Conservation (phyloP, 768 basidiomycete genomes). For the Pisolithus marmoratus region DNA sequence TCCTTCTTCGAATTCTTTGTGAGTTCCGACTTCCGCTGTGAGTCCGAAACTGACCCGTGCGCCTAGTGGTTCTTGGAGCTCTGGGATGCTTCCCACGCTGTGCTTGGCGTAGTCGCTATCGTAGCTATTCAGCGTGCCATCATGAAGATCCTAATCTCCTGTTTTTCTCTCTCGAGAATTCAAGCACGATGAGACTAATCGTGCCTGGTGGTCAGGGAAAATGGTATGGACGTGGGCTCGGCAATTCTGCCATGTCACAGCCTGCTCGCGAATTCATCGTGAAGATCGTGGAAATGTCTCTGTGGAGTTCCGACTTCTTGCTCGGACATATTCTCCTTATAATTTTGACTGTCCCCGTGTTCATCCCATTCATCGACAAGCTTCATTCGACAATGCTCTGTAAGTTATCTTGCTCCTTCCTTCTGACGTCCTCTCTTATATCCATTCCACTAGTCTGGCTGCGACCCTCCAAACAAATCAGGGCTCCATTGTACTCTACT, state of each 20-base stretch:
- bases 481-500: slow-evolving; percentile 87
- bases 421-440: not conserved
- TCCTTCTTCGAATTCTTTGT: slow-evolving; percentile 97
- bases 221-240: slow-evolving; percentile 94
- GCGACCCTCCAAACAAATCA: slow-evolving; percentile 90
- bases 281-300: slow-evolving; percentile 96
- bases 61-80: slow-evolving; percentile 92
- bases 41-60: slow-evolving; percentile 1
- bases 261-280: slow-evolving; percentile 96
- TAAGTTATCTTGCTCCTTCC: slow-evolving; percentile 35
- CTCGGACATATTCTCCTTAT: slow-evolving; percentile 80
- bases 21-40: slow-evolving; percentile 39
- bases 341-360: slow-evolving; percentile 75
- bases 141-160: slow-evolving; percentile 90
- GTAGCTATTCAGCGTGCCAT: slow-evolving; percentile 88
- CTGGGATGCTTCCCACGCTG: slow-evolving; percentile 96
- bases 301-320: slow-evolving; percentile 95
- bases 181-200: slow-evolving; percentile 97
- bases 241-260: slow-evolving; percentile 88
- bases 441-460: slow-evolving; percentile 70
- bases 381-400: slow-evolving; percentile 92
- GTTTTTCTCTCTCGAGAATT: slow-evolving; percentile 95
- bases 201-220: slow-evolving; percentile 99
- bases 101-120: slow-evolving; percentile 86
- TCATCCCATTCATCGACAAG: slow-evolving; percentile 85